A percentile compares a stretch with the other conserved stretches of the same genome.
Evolutionary conservation across 2,329 filamentous ascomycete species (phyloP).

Genomic region (Furcasterigmium sp.): DNA sequence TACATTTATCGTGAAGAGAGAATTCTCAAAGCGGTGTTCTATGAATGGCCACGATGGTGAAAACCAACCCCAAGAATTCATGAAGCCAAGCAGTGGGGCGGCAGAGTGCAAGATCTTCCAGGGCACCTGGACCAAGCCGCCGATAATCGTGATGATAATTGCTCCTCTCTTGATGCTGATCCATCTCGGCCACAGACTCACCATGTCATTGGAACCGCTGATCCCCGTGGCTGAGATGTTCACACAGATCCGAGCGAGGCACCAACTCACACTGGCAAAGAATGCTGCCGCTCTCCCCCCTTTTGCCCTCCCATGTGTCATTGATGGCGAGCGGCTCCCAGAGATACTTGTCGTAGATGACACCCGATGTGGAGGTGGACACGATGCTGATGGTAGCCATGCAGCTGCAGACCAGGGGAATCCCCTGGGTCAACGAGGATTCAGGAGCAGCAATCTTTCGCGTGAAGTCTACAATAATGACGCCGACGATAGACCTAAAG

Average conservation of each 20-base stretch:
- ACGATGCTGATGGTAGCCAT: constrained; percentile 47
- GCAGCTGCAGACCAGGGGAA: constrained; percentile 5
- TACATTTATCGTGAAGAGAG: too few relatives aligned
- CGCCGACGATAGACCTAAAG: constrained; percentile 6
- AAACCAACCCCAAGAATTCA: constrained; percentile 55
- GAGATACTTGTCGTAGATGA: constrained; percentile 31
- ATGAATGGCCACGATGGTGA: too few relatives aligned
- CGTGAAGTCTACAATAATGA: constrained; percentile 12
- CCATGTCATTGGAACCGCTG: constrained; percentile 50
- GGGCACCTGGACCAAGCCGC: constrained; percentile 54
- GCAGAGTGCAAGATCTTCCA: constrained; percentile 62
- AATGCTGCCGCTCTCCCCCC: constrained; percentile 37
- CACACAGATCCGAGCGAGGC: constrained; percentile 48
- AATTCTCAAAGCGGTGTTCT: too few relatives aligned
- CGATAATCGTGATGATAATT: constrained; percentile 46
- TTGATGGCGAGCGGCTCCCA: constrained; percentile 46
- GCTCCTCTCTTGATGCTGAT: constrained; percentile 53
- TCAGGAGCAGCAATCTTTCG: constrained; percentile 13
- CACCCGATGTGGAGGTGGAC: constrained; percentile 45
- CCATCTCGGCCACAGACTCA: constrained; percentile 44
- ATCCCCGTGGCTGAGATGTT: constrained; percentile 54
- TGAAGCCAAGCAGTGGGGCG: constrained; percentile 56
- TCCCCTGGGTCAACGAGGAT: constrained; percentile 10
- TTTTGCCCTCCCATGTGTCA: constrained; percentile 35
- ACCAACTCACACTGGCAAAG: constrained; percentile 47